Evolutionary conservation across 805 yeast species (phyloP).

Genomic region (Myxozyma sirexii): DNA sequence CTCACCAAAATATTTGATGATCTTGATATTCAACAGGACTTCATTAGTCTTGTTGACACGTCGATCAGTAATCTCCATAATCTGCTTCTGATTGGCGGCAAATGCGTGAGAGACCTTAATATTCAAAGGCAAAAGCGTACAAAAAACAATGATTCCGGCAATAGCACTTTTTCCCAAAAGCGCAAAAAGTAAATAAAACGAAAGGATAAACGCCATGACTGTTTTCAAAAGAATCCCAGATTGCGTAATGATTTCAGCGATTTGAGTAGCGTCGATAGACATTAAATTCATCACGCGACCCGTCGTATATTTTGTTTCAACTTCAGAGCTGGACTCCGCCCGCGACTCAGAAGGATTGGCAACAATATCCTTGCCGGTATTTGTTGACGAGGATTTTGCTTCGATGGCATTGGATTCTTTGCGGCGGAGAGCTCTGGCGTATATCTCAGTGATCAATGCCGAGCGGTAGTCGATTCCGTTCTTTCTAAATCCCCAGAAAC

Average conservation of each 20-base stretch:
- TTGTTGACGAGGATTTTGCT: slow-evolving; percentile 53
- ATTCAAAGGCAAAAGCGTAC: slow-evolving; percentile 60
- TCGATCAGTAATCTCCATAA: slow-evolving; percentile 81
- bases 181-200: slow-evolving; percentile 7
- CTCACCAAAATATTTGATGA: slow-evolving; percentile 78
- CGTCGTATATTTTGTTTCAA: slow-evolving; percentile 1
- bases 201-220: background rate
- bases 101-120: slow-evolving; percentile 62
- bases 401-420: slow-evolving; percentile 54
- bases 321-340: background rate
- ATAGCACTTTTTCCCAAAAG: slow-evolving; percentile 16
- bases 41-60: slow-evolving; percentile 91
- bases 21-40: slow-evolving; percentile 85
- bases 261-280: slow-evolving; percentile 45
- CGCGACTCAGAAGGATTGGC: background rate
- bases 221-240: slow-evolving; percentile 46
- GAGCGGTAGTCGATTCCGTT: slow-evolving; percentile 89
- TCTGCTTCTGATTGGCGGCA: slow-evolving; percentile 66
- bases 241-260: slow-evolving; percentile 11
- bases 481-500: slow-evolving; percentile 84
- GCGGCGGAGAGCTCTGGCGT: slow-evolving; percentile 87
- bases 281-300: slow-evolving; percentile 59
- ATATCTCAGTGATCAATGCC: slow-evolving; percentile 83
- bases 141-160: slow-evolving; percentile 12
- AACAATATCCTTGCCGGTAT: slow-evolving; percentile 3